Evolutionary conservation across 805 yeast genomes (phyloP).

Genomic region (Blastobotrys americana): DNA sequence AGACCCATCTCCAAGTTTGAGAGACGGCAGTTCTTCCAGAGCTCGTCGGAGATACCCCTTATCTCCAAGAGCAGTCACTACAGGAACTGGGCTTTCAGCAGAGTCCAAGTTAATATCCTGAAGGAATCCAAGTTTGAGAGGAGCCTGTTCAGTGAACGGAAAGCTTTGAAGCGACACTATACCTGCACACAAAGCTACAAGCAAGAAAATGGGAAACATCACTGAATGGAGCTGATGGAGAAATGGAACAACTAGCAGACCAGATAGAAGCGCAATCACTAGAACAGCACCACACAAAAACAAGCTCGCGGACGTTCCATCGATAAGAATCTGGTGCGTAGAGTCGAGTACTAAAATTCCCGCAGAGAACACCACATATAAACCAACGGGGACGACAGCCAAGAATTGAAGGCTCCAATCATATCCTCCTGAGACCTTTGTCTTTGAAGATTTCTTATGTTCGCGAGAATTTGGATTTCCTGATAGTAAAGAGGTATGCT

Average conservation of each 20-base stretch:
- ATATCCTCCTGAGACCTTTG: conserved; percentile 35
- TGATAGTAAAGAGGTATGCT: neutral
- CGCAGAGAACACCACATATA: conserved; percentile 46
- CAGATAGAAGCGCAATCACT: conserved; percentile 33
- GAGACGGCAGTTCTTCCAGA: conserved; percentile 57
- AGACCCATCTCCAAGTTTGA: conserved; percentile 31
- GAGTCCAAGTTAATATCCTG: conserved; percentile 49
- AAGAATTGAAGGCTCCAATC: conserved; percentile 79
- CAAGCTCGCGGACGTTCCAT: conserved; percentile 42
- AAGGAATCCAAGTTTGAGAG: conserved; percentile 64
- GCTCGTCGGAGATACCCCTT: conserved; percentile 41
- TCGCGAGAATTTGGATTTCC: neutral
- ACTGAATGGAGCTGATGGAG: conserved; percentile 56
- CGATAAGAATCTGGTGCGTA: conserved; percentile 63
- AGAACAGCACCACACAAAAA: conserved; percentile 33
- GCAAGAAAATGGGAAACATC: conserved; percentile 36
- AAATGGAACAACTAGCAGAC: conserved; percentile 57
- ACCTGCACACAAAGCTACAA: conserved; percentile 35
- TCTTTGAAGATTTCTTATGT: conserved; percentile 2
- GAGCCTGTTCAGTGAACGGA: conserved; percentile 58
- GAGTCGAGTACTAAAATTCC: conserved; percentile 58
- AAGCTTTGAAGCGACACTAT: conserved; percentile 28
- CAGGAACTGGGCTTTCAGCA: conserved; percentile 28
- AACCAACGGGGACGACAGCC: conserved; percentile 56
- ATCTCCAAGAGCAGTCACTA: conserved; percentile 46